phyloP scores from a whole-genome alignment of 768 basidiomycete genomes.

The Exsudoporus frostii region DNA sequence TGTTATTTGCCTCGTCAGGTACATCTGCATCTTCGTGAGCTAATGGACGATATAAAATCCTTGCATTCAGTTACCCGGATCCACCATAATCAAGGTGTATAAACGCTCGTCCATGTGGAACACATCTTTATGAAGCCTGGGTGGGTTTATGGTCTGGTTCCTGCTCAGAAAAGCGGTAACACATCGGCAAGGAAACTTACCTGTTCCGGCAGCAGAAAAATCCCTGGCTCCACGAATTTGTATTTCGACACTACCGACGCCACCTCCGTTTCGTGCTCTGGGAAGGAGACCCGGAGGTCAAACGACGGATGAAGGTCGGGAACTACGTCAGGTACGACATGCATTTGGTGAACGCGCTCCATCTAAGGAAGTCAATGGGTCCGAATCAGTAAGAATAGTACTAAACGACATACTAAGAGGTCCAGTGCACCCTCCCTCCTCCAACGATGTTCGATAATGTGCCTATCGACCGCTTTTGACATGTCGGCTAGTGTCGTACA shows the following conservation, averaged over 20 bases:
- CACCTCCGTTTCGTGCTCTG: constrained; percentile 25
- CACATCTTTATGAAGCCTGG: constrained; percentile 66
- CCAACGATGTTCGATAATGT: constrained; percentile 83
- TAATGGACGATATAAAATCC: not conserved
- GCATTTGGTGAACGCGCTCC: constrained; percentile 91
- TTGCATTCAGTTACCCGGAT: constrained; percentile 60
- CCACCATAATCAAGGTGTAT: constrained; percentile 88
- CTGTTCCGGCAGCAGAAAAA: constrained; percentile 64
- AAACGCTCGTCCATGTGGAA: constrained; percentile 79
- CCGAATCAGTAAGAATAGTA: not conserved
- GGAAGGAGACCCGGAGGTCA: constrained; percentile 68
- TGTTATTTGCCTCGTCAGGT: constrained; percentile 63
- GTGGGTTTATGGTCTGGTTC: constrained; percentile 58
- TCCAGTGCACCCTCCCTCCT: constrained; percentile 80
- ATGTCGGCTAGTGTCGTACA: constrained; percentile 50
- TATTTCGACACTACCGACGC: constrained; percentile 24
- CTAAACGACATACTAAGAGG: constrained; percentile 51
- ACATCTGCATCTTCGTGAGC: constrained; percentile 54
- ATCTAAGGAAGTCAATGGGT: constrained; percentile 49
- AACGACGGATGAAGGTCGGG: constrained; percentile 67
- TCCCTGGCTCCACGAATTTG: constrained; percentile 64
- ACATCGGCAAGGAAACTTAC: constrained; percentile 36
- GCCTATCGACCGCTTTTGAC: constrained; percentile 67
- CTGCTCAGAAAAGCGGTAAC: not conserved
- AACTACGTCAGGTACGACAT: constrained; percentile 84